Evolutionary conservation across 1,284 basidiomycete genomes (phyloP).

Genomic region (Anthracocystis panici-leucophaei): DNA sequence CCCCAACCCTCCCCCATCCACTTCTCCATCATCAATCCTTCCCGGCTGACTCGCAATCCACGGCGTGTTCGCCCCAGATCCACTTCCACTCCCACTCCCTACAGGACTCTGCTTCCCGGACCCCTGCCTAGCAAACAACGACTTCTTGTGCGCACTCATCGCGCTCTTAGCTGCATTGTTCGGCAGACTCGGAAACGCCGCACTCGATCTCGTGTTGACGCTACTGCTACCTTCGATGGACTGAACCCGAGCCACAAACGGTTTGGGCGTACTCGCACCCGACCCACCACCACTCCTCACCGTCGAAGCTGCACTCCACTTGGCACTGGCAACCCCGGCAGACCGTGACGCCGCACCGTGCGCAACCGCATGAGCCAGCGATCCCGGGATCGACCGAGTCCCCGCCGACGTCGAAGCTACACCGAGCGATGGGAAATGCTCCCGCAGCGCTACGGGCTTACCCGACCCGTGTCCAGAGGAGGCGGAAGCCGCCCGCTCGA

Average conservation of each 20-base stretch:
- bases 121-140: conserved; percentile 40
- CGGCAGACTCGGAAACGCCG: conserved; percentile 59
- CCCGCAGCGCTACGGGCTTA: conserved; percentile 26
- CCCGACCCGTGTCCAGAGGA: conserved; percentile 41
- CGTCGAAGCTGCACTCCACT: conserved; percentile 16
- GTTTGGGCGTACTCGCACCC: conserved; percentile 12
- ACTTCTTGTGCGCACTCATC: conserved; percentile 61
- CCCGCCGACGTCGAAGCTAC: conserved; percentile 5
- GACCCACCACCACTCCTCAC: not conserved
- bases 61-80: conserved; percentile 26
- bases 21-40: conserved; percentile 32
- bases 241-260: conserved; percentile 35
- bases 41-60: conserved; percentile 17
- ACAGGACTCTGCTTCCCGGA: not conserved
- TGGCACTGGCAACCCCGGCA: conserved; percentile 5
- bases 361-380: conserved; percentile 50
- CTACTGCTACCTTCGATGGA: not conserved
- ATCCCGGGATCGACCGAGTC: conserved; percentile 49
- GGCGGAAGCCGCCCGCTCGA: conserved; percentile 80
- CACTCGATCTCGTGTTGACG: conserved; percentile 34
- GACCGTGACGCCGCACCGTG: conserved; percentile 20
- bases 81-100: not conserved
- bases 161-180: conserved; percentile 43
- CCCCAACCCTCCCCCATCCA: not conserved
- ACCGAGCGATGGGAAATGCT: conserved; percentile 59